Conservation (phyloP, 176 grass and related monocot genomes). For the Pontederia paniculata region DNA sequence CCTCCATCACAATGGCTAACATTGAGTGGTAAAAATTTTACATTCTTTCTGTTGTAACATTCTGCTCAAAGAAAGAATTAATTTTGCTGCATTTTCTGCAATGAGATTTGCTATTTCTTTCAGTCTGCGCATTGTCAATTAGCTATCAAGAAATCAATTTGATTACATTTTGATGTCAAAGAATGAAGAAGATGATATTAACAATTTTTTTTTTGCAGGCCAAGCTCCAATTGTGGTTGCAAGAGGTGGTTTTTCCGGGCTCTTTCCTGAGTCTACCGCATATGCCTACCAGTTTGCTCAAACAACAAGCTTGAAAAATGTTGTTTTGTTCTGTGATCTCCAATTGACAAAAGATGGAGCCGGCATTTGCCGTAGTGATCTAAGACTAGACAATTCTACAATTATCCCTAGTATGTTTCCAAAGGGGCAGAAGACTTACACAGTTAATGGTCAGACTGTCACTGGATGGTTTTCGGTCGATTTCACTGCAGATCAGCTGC, state of each 20-base stretch:
- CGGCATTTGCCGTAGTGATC: slow-evolving; percentile 4
- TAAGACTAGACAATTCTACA: slow-evolving; percentile 20
- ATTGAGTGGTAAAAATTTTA: background rate
- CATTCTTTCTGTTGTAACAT: background rate
- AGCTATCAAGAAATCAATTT: no score
- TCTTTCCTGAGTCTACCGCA: slow-evolving; percentile 20
- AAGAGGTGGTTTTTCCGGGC: slow-evolving; percentile 14
- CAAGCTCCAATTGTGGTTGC: slow-evolving; percentile 15
- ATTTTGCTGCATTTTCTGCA: background rate
- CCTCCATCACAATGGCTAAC: slow-evolving; percentile 3
- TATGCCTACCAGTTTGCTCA: slow-evolving; percentile 19
- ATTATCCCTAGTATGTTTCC: slow-evolving; percentile 1
- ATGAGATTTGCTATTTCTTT: no score
- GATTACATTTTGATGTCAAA: no score
- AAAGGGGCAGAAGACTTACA: slow-evolving; percentile 1
- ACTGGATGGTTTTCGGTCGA: slow-evolving; percentile 71
- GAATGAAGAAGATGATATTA: no score
- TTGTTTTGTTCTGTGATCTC: slow-evolving; percentile 13
- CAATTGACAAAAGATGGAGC: slow-evolving; percentile 18
- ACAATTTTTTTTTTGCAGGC: background rate
- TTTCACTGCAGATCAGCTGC: slow-evolving; percentile 59
- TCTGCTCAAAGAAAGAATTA: no score
- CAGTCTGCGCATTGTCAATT: no score
- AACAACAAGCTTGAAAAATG: slow-evolving; percentile 13
- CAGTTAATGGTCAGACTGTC: slow-evolving; percentile 5